Base-by-base conservation (phyloP, 495 filamentous ascomycete species). In the Venustampulla echinocandica region DNA sequence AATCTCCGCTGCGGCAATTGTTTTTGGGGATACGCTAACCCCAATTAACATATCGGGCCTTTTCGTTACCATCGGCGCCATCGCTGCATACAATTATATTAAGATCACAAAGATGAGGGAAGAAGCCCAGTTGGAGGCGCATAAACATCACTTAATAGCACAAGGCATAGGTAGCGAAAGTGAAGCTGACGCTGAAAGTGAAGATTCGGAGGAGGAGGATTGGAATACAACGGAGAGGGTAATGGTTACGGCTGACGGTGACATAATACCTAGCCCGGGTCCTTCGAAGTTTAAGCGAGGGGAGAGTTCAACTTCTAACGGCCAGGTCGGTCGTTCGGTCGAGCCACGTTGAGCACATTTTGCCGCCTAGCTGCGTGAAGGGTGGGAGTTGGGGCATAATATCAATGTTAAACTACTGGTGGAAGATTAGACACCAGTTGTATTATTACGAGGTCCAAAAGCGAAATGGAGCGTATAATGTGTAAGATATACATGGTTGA, bases 21-120 rank as follows among this genome's bases (percentile, higher is more conserved):
- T 93, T 4, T 99, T 96, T 68, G 79, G 89, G 54, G 93, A 99
- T 58, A 76, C 75, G 42, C 76, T 99, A 50, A 97, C 92, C 0
- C 73, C 82, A 1, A 79, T 99, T 67, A 99, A 99, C 57, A 63
- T 96, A 0, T 77, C 81, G 3, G 93, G 93, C 3, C 64, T 99
- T 10, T 59, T 89, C n/a, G 77, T 96, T 23, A 99, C 93, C 0
- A 87, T 99, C 40, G 63, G 64, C 21, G 88, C 85, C 36, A 97
- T 99, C 43, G 84, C 67, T 0, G 75, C 80, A 22, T 99, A 99
- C 61, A 99, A 99, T 52, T 96, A 85, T 54, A 82, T 97, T 63
- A 97, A 97, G 59, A 84, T 96, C 47, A 70, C 64, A 20, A 89
- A 85, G 64, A 97, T 99, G 93, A 74, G 85, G 30, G 63, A 69